Evolutionary conservation across 2,329 filamentous ascomycete species (phyloP), one percentile per base, ranked within the genome.

Genomic region (Epichloe hybrida): DNA sequence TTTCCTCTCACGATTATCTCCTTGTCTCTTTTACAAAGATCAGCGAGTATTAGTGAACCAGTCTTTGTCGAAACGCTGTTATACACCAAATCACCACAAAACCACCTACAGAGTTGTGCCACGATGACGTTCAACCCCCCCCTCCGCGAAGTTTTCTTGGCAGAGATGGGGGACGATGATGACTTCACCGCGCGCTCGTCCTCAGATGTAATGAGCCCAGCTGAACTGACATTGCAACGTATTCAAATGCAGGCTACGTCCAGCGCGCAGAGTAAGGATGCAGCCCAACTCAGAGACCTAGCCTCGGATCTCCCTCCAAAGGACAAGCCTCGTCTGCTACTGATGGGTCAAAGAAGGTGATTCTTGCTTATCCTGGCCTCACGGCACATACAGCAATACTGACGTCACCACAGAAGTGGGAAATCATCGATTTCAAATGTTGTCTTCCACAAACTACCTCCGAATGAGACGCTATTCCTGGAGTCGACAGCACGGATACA

Each of bases 391-490:
- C 20, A 3, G 21, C 35, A 43, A 17, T 4, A 17, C 39, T 56
- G 49, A 53, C 49, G 13, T 9, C 21, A 40, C 7, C 40, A 21
- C 58, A 98, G 93, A 72, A 96, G 90, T 64, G 93, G 93, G 54
- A 98, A 98, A 66, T 97, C 93, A 0, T 98, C 93, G 5, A 97
- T 98, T 64, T 93, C 90, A 27, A 97, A 89, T 63, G 94, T 98
- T 46, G 91, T 98, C n/a, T 97, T 98, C 62, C 90, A 97, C 69
- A 98, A 98, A 66, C 83, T 97, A 63, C 88, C 91, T 3, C 90
- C 93, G 2, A 94, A 87, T 59, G 94, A 98, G 71, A 97, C 93
- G 0, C 72, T 98, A 15, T 98, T 95, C 61, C 77, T 98, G 17
- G 93, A 97, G 66, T 95, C 93, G 0, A 98, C 93, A 4, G 90